A percentile compares a stretch with the other conserved stretches of the same genome.
phyloP scores from a whole-genome alignment of 1,139 yeast species.

The Taphrina deformans region DNA sequence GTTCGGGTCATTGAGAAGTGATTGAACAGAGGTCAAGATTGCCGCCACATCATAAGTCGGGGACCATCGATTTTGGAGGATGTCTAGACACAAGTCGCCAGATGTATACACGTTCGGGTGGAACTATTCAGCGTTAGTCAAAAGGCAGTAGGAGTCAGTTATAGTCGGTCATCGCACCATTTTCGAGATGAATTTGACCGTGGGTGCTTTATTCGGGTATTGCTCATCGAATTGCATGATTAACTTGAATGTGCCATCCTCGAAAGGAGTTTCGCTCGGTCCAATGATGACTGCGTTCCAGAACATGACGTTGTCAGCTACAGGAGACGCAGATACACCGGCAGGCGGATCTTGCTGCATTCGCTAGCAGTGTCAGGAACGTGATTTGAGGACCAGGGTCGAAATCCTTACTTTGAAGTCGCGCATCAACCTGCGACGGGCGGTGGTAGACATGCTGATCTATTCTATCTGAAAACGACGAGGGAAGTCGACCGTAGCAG shows the following conservation, averaged over 20 bases:
- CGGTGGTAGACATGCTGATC: constrained; percentile 88
- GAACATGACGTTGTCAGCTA: constrained; percentile 94
- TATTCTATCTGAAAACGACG: too few relatives aligned
- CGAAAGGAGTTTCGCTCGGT: constrained; percentile 96
- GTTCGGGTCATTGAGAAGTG: constrained; percentile 90
- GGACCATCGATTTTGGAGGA: constrained; percentile 95
- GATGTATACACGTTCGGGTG: constrained; percentile 96
- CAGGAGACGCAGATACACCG: constrained; percentile 95
- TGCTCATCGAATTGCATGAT: constrained; percentile 91
- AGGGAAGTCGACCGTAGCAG: too few relatives aligned
- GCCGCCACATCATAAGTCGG: constrained; percentile 99
- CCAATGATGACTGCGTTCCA: constrained; percentile 98
- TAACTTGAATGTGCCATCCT: constrained; percentile 93
- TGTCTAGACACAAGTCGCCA: constrained; percentile 94
- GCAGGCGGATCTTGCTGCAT: constrained; percentile 98
- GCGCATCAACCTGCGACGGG: constrained; percentile 97
- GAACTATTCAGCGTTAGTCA: constrained; percentile 48
- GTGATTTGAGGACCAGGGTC: background rate
- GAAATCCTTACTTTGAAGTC: constrained; percentile 73
- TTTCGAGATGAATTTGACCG: constrained; percentile 82
- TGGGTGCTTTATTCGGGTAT: constrained; percentile 95
- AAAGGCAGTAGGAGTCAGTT: too few relatives aligned
- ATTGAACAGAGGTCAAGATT: constrained; percentile 74
- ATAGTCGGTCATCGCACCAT: constrained; percentile 56
- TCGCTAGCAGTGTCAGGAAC: constrained; percentile 51